Evolutionary conservation across 768 basidiomycete species (phyloP).

Genomic region (Termitomyces sp.): DNA sequence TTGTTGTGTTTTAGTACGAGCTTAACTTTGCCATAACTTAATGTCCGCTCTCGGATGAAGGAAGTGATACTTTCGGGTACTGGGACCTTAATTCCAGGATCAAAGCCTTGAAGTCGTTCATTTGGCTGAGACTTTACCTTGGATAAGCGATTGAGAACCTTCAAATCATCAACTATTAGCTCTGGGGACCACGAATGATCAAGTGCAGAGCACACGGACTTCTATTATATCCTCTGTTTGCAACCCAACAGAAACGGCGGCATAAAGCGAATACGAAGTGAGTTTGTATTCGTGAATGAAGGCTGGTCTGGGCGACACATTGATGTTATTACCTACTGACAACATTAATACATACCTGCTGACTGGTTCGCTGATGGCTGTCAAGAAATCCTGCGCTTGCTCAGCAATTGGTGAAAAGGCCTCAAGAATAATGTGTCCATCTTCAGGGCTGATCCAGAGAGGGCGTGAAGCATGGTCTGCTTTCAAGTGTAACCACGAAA

Average conservation of each 20-base stretch:
- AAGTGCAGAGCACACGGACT: conserved; percentile 52
- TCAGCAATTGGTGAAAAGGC: conserved; percentile 97
- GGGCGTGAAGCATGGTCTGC: conserved; percentile 90
- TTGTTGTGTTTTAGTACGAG: conserved; percentile 97
- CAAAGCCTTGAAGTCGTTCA: conserved; percentile 5
- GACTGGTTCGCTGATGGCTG: conserved; percentile 97
- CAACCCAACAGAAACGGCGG: conserved; percentile 96
- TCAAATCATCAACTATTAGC: conserved; percentile 26
- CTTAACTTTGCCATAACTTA: conserved; percentile 98
- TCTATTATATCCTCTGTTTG: conserved; percentile 99
- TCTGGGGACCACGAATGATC: conserved; percentile 17
- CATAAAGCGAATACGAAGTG: conserved; percentile 96
- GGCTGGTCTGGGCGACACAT: conserved; percentile 65
- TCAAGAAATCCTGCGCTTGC: conserved; percentile 97
- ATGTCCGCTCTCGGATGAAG: conserved; percentile 90
- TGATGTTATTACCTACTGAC: conserved; percentile 30
- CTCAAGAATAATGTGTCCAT: conserved; percentile 93
- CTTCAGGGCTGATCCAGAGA: conserved; percentile 93
- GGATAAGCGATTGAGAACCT: conserved; percentile 81
- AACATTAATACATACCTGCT: conserved; percentile 72
- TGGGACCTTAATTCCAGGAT: conserved; percentile 62
- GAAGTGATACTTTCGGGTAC: conserved; percentile 83
- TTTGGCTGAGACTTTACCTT: conserved; percentile 46
- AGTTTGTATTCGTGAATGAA: conserved; percentile 99
- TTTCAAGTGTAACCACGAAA: conserved; percentile 84